These are phyloP conservation scores for Tephrocybe sp. DNA, from an alignment of 768 basidiomycete genomes.

Conservation along the genomic window DNA sequence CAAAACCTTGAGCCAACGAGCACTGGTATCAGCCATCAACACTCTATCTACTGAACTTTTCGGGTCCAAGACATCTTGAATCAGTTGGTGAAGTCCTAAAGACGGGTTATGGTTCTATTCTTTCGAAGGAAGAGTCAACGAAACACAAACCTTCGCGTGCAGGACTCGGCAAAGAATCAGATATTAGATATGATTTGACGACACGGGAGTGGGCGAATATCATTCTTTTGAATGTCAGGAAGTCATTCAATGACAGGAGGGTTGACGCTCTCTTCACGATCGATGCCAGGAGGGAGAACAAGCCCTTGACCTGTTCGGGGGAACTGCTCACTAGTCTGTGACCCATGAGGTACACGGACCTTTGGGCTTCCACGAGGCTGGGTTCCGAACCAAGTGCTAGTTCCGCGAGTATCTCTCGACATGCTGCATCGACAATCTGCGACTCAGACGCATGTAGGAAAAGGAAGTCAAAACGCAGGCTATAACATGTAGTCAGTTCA, in stretches of 20 bases:
- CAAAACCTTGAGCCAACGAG: conserved; percentile 38
- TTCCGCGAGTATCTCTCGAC: conserved; percentile 35
- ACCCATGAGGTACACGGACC: conserved; percentile 35
- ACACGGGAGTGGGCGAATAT: conserved; percentile 33
- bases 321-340: conserved; percentile 31
- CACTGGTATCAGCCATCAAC: conserved; percentile 38
- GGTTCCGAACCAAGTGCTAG: conserved; percentile 26
- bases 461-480: conserved; percentile 42
- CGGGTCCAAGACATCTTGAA: conserved; percentile 39
- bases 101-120: conserved; percentile 4
- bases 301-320: conserved; percentile 23
- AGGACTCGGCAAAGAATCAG: conserved; percentile 19
- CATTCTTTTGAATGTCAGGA: conserved; percentile 36
- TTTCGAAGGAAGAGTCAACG: background rate
- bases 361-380: conserved; percentile 30
- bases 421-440: conserved; percentile 25
- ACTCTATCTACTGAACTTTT: conserved; percentile 34
- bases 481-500: background rate
- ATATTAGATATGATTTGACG: conserved; percentile 35
- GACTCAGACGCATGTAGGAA: conserved; percentile 34
- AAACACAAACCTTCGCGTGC: conserved; percentile 34
- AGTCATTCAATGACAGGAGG: conserved; percentile 28
- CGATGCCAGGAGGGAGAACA: conserved; percentile 40
- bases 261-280: conserved; percentile 30
- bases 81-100: conserved; percentile 42